Base-by-base conservation (phyloP, 768 basidiomycete species). In the Suillus lakei region DNA sequence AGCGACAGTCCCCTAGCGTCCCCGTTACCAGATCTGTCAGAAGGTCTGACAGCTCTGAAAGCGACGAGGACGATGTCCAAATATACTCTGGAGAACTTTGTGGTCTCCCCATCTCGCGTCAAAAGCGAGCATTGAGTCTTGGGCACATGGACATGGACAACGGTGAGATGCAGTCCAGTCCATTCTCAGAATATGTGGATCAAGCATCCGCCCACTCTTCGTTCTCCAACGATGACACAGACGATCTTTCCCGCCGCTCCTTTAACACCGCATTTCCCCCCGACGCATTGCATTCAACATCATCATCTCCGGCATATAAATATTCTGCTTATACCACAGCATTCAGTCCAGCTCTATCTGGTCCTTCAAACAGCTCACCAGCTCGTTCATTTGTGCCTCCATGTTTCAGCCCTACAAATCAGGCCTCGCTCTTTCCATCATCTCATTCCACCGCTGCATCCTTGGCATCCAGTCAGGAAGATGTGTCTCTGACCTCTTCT, bases 1-100 rank as follows among this genome's bases (percentile, higher is more conserved):
- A 83, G 70, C 78, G 80, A 38, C 71, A 77, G 21, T 74, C 74
- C 32, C 72, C 76, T 8, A 70, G 70, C 48, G 66, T 62, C 5
- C 68, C 71, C 44, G 68, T 62, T 2, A 62, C 66, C 21, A 65
- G 67, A 38, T 36, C 67, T 21, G 50, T 66, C 3, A 60, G 63
- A 61, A 77, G 71, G 64, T 71, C 60, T 65, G 70, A 54, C 65
- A 59, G 60, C 66, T 72, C 67, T 65, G 81, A 81, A 43, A 77
- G 77, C 23, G 81, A 79, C 43, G 84, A 85, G 30, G 86, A 86
- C 28, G 88, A 88, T 62, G 75, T 91, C 64, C 80, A 87, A 67
- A 88, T 91, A 66, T 81, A 86, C 53, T 74, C 75, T 3, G 63
- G 59, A 64, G 76, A 81, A 26, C 28, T 59, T 12, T 28, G 26